Conservation (phyloP, 768 basidiomycete species). For the Fibroporia radiculosa region DNA sequence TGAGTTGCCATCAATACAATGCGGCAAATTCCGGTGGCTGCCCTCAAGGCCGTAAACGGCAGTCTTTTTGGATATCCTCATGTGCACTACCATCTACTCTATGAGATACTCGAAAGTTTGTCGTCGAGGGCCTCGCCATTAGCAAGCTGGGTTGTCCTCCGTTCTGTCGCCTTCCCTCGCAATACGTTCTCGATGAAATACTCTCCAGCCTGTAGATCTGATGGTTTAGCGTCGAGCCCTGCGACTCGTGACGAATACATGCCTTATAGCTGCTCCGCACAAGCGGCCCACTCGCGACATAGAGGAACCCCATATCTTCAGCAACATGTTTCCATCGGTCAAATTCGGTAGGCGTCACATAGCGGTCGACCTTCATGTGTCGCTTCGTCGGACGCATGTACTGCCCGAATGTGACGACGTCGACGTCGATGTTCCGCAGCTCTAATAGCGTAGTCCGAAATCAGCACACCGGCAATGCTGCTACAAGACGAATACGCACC, state of each 20-base stretch:
- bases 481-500: conserved; percentile 39
- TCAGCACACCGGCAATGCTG: conserved; percentile 3
- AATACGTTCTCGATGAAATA: conserved; percentile 91
- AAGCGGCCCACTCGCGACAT: conserved; percentile 93
- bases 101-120: neutral
- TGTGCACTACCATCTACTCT: neutral
- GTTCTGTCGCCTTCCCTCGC: conserved; percentile 46
- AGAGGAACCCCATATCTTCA: conserved; percentile 91
- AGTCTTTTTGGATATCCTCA: neutral
- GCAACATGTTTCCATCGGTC: conserved; percentile 86
- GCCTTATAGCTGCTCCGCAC: conserved; percentile 98
- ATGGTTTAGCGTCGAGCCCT: neutral
- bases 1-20: conserved; percentile 5
- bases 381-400: conserved; percentile 99
- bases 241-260: conserved; percentile 8
- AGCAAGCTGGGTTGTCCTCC: conserved; percentile 21
- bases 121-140: neutral
- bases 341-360: conserved; percentile 91
- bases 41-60: no score
- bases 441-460: conserved; percentile 38
- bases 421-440: conserved; percentile 79
- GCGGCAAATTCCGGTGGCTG: conserved; percentile 17
- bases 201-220: conserved; percentile 71
- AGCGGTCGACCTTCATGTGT: conserved; percentile 98
- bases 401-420: conserved; percentile 98